phyloP scores from a whole-genome alignment of 2,329 filamentous ascomycete genomes.

The Aspergillus unguis region DNA sequence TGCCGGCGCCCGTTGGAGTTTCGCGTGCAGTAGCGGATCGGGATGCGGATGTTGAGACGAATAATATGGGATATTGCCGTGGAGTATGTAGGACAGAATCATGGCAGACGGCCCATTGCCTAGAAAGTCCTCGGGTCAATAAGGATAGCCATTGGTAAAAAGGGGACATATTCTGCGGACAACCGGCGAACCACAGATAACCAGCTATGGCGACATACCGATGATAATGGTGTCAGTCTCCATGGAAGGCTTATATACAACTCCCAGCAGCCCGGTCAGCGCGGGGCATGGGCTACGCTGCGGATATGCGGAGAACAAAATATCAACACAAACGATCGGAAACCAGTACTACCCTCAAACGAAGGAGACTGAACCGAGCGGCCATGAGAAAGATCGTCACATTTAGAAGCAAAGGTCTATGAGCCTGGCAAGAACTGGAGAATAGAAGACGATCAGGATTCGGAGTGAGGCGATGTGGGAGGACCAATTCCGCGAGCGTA shows the following conservation, averaged over 20 bases:
- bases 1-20: constrained; percentile 47
- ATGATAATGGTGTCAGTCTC: constrained; percentile 44
- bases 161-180: constrained; percentile 1
- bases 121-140: constrained; percentile 26
- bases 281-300: constrained; percentile 31
- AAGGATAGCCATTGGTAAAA: constrained; percentile 12
- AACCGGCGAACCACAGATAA: constrained; percentile 1
- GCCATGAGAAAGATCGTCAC: constrained; percentile 22
- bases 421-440: constrained; percentile 5
- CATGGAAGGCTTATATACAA: constrained; percentile 29
- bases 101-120: constrained; percentile 62
- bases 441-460: constrained; percentile 2
- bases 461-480: constrained; percentile 5
- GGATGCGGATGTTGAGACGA: constrained; percentile 50
- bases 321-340: constrained; percentile 4
- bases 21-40: constrained; percentile 55
- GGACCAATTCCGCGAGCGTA: constrained; percentile 15
- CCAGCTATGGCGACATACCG: constrained; percentile 34
- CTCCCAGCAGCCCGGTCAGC: constrained; percentile 24
- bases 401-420: constrained; percentile 8
- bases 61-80: constrained; percentile 60
- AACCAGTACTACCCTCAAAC: constrained; percentile 18
- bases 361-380: constrained; percentile 17
- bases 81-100: constrained; percentile 61
- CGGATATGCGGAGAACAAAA: constrained; percentile 11